Evolutionary conservation across 1,284 basidiomycete genomes (phyloP), one percentile per base, ranked within the genome.

Genomic region (Caloboletus inedulis): DNA sequence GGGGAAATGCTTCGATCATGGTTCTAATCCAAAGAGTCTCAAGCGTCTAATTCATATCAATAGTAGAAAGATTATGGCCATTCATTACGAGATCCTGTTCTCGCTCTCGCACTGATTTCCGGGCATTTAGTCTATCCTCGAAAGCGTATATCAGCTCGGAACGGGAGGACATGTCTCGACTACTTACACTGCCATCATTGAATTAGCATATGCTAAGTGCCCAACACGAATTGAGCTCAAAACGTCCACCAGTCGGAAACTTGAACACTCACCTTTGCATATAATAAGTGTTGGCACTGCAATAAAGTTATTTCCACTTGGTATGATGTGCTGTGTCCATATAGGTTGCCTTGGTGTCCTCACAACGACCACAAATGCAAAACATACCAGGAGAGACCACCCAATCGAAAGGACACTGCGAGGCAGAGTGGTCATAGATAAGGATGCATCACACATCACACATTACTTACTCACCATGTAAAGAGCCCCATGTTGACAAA

Each of bases 401-500:
- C 3, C 37, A 1, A 61, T 12, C 3, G 58, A 56, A 18, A 59
- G 3, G 14, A 59, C 39, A 39, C 57, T 59, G 13, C 7, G 13
- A 29, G 7, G 18, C 18, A 29, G 9, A 19, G 25, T 3, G 14
- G 23, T 10, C 18, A 27, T 16, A 3, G 4, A 27, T 14, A 13
- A 21, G 18, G 7, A n/a, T 29, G 19, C 3, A n/a, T 30, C 1
- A 2, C 18, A 29, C 27, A 31, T 19, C 6, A 8, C 7, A 37
- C 23, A 23, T 34, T 3, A 13, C 10, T 9, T 14, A 5, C 52
- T 52, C 19, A 61, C 58, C 59, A 59, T 23, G 58, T 59, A 30
- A 59, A 61, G 19, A 59, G 35, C 3, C 58, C 58, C 59, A 59
- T 56, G 27, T 59, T 61, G 13, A 59, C n/a, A 21, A 59, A 59